Evolutionary conservation across 73 alveolate genomes (phyloP).

Genomic region (Uronychia setigera): DNA sequence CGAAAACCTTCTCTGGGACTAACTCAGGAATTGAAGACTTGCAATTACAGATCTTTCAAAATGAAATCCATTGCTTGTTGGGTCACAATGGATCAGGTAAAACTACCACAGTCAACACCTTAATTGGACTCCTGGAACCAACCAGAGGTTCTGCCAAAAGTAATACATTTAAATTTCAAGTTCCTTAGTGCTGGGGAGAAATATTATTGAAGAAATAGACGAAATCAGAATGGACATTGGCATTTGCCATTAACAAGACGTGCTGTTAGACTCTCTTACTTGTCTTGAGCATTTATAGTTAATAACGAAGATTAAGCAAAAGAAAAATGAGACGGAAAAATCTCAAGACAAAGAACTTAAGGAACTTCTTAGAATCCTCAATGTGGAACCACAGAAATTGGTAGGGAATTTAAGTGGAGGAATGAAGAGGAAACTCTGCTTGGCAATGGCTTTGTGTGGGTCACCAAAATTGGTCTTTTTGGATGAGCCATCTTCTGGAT

Average conservation of each 20-base stretch:
- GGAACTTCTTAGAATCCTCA: neutral
- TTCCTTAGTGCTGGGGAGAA: constrained; percentile 54
- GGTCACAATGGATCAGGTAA: constrained; percentile 85
- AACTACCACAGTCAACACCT: constrained; percentile 70
- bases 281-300: constrained; percentile 47
- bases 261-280: constrained; percentile 67
- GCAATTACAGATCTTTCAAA: constrained; percentile 49
- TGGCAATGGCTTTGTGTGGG: constrained; percentile 68
- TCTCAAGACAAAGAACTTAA: neutral
- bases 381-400: neutral
- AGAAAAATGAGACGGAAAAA: neutral
- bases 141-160: constrained; percentile 62
- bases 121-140: constrained; percentile 70
- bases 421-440: constrained; percentile 78
- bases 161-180: neutral
- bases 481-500: constrained; percentile 87
- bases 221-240: constrained; percentile 63
- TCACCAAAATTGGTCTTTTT: constrained; percentile 70
- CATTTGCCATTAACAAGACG: constrained; percentile 70
- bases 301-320: constrained; percentile 23
- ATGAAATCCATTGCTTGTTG: constrained; percentile 59
- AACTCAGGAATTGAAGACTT: constrained; percentile 59
- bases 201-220: constrained; percentile 46
- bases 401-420: constrained; percentile 44
- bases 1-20: constrained; percentile 49